Percentiles rank a stretch among this genome's conserved stretches.
Conservation (phyloP, 106 monocot species). For the Platanthera guangdongensis region DNA sequence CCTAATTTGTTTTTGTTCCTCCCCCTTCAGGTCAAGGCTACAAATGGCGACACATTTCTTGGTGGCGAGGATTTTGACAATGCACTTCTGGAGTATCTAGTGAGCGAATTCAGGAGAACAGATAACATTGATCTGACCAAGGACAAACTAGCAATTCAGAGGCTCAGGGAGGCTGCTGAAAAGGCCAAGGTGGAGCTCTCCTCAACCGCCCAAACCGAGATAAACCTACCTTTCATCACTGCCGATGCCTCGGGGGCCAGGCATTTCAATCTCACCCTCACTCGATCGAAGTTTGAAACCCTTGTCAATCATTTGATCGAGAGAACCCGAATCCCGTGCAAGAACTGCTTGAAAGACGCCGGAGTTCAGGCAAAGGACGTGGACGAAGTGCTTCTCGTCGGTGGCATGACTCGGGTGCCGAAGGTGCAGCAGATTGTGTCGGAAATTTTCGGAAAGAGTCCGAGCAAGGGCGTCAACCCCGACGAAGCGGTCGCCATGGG, state of each 20-base stretch:
- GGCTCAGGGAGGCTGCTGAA: slow-evolving; percentile 25
- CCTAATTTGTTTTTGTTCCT: neutral
- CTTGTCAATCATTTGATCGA: slow-evolving; percentile 20
- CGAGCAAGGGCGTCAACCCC: slow-evolving; percentile 22
- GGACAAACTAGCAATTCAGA: slow-evolving; percentile 17
- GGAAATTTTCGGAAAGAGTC: slow-evolving; percentile 16
- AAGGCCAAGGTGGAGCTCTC: slow-evolving; percentile 25
- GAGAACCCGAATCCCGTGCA: slow-evolving; percentile 13
- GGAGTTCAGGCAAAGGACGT: slow-evolving; percentile 12
- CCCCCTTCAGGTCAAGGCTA: slow-evolving; percentile 23
- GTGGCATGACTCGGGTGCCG: slow-evolving; percentile 29
- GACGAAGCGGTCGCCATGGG: slow-evolving; percentile 34
- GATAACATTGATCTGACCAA: slow-evolving; percentile 20
- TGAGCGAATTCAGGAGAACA: slow-evolving; percentile 18
- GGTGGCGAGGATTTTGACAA: slow-evolving; percentile 37
- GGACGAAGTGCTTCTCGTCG: slow-evolving; percentile 25
- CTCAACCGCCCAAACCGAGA: slow-evolving; percentile 20
- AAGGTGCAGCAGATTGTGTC: slow-evolving; percentile 21
- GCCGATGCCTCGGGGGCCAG: slow-evolving; percentile 22
- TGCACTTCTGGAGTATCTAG: slow-evolving; percentile 14
- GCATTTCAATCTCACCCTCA: slow-evolving; percentile 16
- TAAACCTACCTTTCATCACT: slow-evolving; percentile 24
- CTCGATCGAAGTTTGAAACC: slow-evolving; percentile 19
- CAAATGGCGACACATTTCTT: slow-evolving; percentile 24
- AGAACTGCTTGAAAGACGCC: slow-evolving; percentile 23